These are phyloP conservation scores for Epichloe amarillans DNA, from an alignment of 2,329 filamentous ascomycete species.

Conservation along the genomic window DNA sequence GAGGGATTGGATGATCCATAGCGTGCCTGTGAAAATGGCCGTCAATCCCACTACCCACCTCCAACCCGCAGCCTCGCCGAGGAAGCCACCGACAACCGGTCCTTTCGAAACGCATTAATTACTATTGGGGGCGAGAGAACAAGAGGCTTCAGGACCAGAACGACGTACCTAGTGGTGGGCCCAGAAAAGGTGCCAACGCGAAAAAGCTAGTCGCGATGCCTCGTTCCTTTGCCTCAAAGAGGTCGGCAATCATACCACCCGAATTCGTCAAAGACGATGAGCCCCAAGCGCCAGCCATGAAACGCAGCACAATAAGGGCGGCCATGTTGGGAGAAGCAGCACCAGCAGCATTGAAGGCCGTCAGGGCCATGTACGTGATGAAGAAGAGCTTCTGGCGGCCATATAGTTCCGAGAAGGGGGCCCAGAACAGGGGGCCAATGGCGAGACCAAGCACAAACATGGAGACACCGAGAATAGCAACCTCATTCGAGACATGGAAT, in stretches of 20 bases:
- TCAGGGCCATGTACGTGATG: slow-evolving; percentile 42
- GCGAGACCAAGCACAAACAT: slow-evolving; percentile 51
- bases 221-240: slow-evolving; percentile 41
- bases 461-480: slow-evolving; percentile 49
- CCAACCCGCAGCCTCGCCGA: slow-evolving; percentile 47
- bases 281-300: slow-evolving; percentile 51
- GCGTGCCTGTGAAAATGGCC: slow-evolving; percentile 44
- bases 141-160: background rate
- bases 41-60: slow-evolving; percentile 52
- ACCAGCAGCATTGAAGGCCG: slow-evolving; percentile 47
- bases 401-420: slow-evolving; percentile 51
- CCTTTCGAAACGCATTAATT: slow-evolving; percentile 16
- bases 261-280: slow-evolving; percentile 49
- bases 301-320: slow-evolving; percentile 53
- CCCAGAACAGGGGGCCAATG: slow-evolving; percentile 51
- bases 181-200: slow-evolving; percentile 49
- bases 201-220: slow-evolving; percentile 47
- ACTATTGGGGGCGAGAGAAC: background rate
- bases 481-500: slow-evolving; percentile 37
- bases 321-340: slow-evolving; percentile 44
- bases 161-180: slow-evolving; percentile 36
- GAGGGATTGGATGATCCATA: slow-evolving; percentile 40
- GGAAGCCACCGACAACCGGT: slow-evolving; percentile 50
- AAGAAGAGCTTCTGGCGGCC: slow-evolving; percentile 48
- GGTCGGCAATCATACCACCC: slow-evolving; percentile 50